Evolutionary conservation across 345 rosid genomes (phyloP).

Genomic region (Citrus unshiu): DNA sequence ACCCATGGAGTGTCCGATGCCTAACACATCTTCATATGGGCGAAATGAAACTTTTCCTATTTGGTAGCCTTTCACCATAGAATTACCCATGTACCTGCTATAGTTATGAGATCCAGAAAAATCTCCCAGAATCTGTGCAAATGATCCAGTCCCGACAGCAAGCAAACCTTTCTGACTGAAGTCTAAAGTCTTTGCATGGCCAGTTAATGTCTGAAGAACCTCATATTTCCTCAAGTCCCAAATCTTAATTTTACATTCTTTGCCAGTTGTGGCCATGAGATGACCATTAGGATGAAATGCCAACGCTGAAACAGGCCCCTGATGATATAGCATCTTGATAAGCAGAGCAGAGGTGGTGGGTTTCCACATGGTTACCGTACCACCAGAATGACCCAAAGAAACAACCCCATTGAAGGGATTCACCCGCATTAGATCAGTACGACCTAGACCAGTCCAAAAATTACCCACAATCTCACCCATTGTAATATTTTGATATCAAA

Average conservation of each 20-base stretch:
- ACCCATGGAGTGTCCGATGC: slow-evolving; percentile 90
- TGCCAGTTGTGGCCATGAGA: slow-evolving; percentile 90
- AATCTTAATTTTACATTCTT: slow-evolving; percentile 72
- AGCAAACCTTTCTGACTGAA: slow-evolving; percentile 92
- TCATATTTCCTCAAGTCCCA: slow-evolving; percentile 91
- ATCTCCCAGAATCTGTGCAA: slow-evolving; percentile 52
- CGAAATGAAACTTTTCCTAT: slow-evolving; percentile 63
- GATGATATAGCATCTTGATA: slow-evolving; percentile 82
- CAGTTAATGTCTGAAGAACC: slow-evolving; percentile 63
- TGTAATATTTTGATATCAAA: too few species aligned
- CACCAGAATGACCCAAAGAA: slow-evolving; percentile 20
- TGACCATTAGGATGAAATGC: slow-evolving; percentile 97
- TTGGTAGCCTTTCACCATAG: slow-evolving; percentile 82
- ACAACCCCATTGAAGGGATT: slow-evolving; percentile 32
- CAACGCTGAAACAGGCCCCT: slow-evolving; percentile 65
- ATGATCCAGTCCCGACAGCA: slow-evolving; percentile 77
- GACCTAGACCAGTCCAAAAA: too few species aligned
- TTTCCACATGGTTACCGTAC: slow-evolving; percentile 93
- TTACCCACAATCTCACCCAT: too few species aligned
- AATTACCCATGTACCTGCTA: slow-evolving; percentile 67
- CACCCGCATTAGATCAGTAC: too few species aligned
- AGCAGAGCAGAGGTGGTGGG: slow-evolving; percentile 70
- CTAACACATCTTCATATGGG: slow-evolving; percentile 84
- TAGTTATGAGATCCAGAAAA: slow-evolving; percentile 51
- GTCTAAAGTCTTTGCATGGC: slow-evolving; percentile 67